Percentiles rank a stretch among this genome's conserved stretches.
These are phyloP conservation scores for Cryptococcus jaspeensis DNA, from an alignment of 1,284 basidiomycete genomes.

Conservation along the genomic window DNA sequence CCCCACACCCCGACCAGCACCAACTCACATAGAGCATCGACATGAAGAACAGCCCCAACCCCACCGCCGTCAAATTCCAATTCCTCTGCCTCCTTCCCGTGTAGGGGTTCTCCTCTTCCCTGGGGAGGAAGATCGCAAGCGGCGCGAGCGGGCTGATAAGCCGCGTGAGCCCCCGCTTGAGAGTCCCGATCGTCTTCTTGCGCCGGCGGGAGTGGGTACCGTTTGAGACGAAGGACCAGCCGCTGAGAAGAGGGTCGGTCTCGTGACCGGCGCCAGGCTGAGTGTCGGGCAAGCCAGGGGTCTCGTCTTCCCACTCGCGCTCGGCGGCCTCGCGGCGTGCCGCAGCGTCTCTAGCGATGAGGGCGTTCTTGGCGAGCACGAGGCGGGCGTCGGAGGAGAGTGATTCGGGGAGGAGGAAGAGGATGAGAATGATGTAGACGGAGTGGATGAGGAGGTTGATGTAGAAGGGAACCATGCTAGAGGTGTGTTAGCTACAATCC, in stretches of 20 bases:
- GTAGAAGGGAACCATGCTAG: conserved; percentile 70
- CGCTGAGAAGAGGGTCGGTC: conserved; percentile 8
- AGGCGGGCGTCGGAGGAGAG: conserved; percentile 52
- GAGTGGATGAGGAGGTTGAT: conserved; percentile 53
- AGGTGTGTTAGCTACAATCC: neutral
- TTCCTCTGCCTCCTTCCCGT: conserved; percentile 53
- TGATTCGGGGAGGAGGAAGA: conserved; percentile 72
- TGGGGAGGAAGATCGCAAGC: conserved; percentile 64
- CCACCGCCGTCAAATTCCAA: conserved; percentile 67
- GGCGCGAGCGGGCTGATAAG: conserved; percentile 64
- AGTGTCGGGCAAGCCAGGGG: conserved; percentile 9
- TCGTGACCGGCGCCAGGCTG: neutral
- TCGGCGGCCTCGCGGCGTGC: conserved; percentile 49
- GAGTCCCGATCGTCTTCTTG: conserved; percentile 34
- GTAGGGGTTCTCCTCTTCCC: conserved; percentile 50
- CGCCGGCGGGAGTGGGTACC: conserved; percentile 16
- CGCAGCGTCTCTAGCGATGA: conserved; percentile 44
- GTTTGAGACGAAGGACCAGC: conserved; percentile 8
- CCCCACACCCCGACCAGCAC: neutral
- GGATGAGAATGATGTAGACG: conserved; percentile 57
- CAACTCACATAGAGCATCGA: conserved; percentile 61
- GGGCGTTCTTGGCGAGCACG: conserved; percentile 36
- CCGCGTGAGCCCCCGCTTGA: conserved; percentile 29
- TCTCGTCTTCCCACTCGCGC: conserved; percentile 47
- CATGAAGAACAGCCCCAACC: conserved; percentile 59